Conservation (phyloP, 306 rosid species). For the Prunus fruticosa region DNA sequence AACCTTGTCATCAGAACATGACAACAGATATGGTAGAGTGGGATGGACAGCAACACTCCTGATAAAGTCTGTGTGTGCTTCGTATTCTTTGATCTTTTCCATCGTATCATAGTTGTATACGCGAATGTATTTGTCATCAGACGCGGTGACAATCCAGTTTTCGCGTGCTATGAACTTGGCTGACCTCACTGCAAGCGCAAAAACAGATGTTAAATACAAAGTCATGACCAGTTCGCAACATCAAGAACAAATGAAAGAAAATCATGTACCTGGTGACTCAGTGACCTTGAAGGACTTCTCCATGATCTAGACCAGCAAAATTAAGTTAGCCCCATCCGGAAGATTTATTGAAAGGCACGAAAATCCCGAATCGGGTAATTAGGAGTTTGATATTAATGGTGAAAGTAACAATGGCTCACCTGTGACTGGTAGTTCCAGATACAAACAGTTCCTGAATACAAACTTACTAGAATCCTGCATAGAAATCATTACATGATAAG, state of each 20-base stretch:
- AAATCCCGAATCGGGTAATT: not conserved
- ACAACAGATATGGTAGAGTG: slow-evolving; percentile 46
- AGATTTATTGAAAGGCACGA: not conserved
- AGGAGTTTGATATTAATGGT: not conserved
- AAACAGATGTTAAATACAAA: not conserved
- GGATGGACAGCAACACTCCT: slow-evolving; percentile 61
- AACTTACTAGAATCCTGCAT: slow-evolving; percentile 64
- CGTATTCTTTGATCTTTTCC: slow-evolving; percentile 47
- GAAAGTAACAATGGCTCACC: slow-evolving; percentile 26
- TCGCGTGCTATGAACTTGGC: slow-evolving; percentile 52
- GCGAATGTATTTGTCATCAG: slow-evolving; percentile 51
- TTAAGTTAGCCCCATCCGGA: not conserved
- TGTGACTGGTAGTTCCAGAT: slow-evolving; percentile 65
- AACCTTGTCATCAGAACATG: slow-evolving; percentile 57
- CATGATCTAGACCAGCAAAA: slow-evolving; percentile 31
- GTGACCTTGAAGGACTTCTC: slow-evolving; percentile 55
- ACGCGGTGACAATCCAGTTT: slow-evolving; percentile 49
- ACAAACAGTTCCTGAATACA: slow-evolving; percentile 57
- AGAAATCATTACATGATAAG: not conserved
- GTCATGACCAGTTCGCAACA: too few species aligned
- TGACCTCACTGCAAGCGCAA: slow-evolving; percentile 56
- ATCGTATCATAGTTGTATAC: slow-evolving; percentile 36
- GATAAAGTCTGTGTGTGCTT: slow-evolving; percentile 56
- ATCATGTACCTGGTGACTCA: slow-evolving; percentile 52
- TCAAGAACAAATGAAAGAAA: not conserved